Base-by-base conservation (phyloP, 192 early-diverging fungal genomes). In the Backusella tuberculispora region DNA sequence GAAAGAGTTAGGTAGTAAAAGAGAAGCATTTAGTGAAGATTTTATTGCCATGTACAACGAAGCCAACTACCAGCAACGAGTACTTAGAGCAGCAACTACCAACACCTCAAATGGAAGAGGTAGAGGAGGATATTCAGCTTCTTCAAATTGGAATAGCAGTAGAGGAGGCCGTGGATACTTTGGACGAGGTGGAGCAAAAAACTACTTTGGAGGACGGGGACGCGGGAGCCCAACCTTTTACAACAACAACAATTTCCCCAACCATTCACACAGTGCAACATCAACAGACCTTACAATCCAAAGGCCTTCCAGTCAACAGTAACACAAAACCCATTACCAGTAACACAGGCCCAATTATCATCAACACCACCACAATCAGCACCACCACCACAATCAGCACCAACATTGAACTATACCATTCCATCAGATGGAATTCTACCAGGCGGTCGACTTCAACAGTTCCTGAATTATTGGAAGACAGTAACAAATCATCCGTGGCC, bases 381-480 rank as follows among this genome's bases (percentile, higher is more conserved):
- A 6, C 45, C 45, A 63, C 19, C 56, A 26, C n/a, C 56, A 63
- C 8, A 4, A 24, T 29, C 45, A 47, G 5, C 24, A 50, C 5
- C 5, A 34, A 4, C 21, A 47, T 9, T 15, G 2, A 45, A 50
- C 47, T 70, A 70, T 17, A 19, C 24, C 2, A 45, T 70, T 3
- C 68, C 68, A 13, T 8, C 24, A 45, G 68, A 48, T 37, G 68
- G 68, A 37, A 70, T 70, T 19, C 43, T 48, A 70, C 68, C 68
- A 13, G 68, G 68, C 0, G 68, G 68, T 1, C 43, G 68, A 6
- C 46, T 70, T 3, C 9, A 24, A 1, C 44, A 48, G 0, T 70
- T 70, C 26, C 1, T 70, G 5, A 4, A 6, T n/a, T 19, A 70
- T 13, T 70, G 68, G 68, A 34, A 70, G 37, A 47, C 5, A 14